Evolutionary conservation across 495 filamentous ascomycete genomes (phyloP).

Genomic region (Trichocladium uniseriatum): DNA sequence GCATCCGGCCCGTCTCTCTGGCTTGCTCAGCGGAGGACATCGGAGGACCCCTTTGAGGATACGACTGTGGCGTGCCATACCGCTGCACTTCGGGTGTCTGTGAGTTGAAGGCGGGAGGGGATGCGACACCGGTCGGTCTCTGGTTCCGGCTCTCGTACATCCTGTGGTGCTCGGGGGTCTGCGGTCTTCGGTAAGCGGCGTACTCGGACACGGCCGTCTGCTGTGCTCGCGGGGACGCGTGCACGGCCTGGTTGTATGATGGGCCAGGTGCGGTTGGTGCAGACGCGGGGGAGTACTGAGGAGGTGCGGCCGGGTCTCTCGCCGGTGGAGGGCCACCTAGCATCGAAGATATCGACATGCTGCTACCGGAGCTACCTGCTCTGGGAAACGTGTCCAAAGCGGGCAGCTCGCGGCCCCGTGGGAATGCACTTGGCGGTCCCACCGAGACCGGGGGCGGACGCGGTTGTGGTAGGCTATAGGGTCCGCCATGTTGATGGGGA

Average conservation of each 20-base stretch:
- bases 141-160: slow-evolving; percentile 40
- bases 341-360: slow-evolving; percentile 97
- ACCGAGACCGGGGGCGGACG: slow-evolving; percentile 44
- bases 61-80: slow-evolving; percentile 46
- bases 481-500: slow-evolving; percentile 34
- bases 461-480: slow-evolving; percentile 39
- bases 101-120: slow-evolving; percentile 37
- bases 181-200: slow-evolving; percentile 53
- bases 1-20: slow-evolving; percentile 34
- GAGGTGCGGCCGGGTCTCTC: slow-evolving; percentile 42
- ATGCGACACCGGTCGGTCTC: slow-evolving; percentile 37
- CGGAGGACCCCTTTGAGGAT: slow-evolving; percentile 32
- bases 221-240: slow-evolving; percentile 46
- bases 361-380: slow-evolving; percentile 46
- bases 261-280: slow-evolving; percentile 43
- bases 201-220: slow-evolving; percentile 41
- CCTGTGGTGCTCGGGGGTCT: slow-evolving; percentile 61
- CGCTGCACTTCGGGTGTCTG: slow-evolving; percentile 47
- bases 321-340: slow-evolving; percentile 55
- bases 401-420: slow-evolving; percentile 46
- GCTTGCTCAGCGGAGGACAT: slow-evolving; percentile 33
- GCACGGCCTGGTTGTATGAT: slow-evolving; percentile 35
- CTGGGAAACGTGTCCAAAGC: slow-evolving; percentile 41
- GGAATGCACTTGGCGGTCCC: slow-evolving; percentile 42
- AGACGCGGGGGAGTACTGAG: slow-evolving; percentile 46